These are phyloP conservation scores for Ligustrum vulgare DNA, from an alignment of 257 asterid genomes.

Conservation along the genomic window DNA sequence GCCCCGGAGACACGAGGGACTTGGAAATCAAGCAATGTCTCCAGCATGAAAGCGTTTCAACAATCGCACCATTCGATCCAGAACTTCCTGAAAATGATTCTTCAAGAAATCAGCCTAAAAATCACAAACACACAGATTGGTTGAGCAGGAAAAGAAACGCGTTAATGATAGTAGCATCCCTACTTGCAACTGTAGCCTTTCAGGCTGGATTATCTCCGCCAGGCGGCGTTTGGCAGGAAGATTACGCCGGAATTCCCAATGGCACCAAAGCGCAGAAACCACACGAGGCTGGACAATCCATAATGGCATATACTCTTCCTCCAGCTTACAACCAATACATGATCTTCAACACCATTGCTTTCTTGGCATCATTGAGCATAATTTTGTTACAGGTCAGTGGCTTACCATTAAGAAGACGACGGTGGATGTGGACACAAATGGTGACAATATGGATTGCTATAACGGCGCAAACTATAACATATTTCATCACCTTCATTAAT, in stretches of 20 bases:
- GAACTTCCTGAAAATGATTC: neutral
- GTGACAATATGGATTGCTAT: slow-evolving; percentile 41
- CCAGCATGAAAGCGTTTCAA: neutral
- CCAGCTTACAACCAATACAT: slow-evolving; percentile 23
- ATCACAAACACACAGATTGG: slow-evolving; percentile 39
- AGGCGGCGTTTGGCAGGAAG: slow-evolving; percentile 44
- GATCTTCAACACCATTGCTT: slow-evolving; percentile 34
- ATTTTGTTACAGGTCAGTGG: slow-evolving; percentile 43
- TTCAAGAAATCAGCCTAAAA: neutral
- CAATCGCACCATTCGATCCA: neutral
- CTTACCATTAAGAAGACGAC: slow-evolving; percentile 31
- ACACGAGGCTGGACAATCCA: slow-evolving; percentile 31
- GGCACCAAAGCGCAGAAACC: slow-evolving; percentile 19
- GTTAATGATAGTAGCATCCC: slow-evolving; percentile 44
- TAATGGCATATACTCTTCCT: slow-evolving; percentile 32
- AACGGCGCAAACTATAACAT: slow-evolving; percentile 29
- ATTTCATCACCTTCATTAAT: slow-evolving; percentile 23
- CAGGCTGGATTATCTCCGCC: slow-evolving; percentile 44
- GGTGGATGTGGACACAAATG: slow-evolving; percentile 42
- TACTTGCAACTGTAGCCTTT: slow-evolving; percentile 38
- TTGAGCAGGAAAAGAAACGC: slow-evolving; percentile 33
- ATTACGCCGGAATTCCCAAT: neutral
- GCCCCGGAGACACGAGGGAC: slow-evolving; percentile 32
- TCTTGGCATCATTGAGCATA: slow-evolving; percentile 36
- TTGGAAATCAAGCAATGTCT: slow-evolving; percentile 33